phyloP scores from a whole-genome alignment of 1,139 yeast genomes.

The Zygosaccharomyces pseudobailii region DNA sequence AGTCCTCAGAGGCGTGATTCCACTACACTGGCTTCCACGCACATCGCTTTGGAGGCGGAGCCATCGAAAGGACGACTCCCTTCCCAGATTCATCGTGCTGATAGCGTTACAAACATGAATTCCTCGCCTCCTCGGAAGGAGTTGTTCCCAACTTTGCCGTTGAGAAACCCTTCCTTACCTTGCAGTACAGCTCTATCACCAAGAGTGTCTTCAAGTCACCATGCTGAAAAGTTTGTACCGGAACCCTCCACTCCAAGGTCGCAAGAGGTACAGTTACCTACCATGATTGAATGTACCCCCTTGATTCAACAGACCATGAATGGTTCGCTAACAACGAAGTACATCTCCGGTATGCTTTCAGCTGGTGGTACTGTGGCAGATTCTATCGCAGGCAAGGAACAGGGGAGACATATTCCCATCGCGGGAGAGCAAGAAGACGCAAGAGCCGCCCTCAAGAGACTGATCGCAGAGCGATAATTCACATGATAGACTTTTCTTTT shows the following conservation, averaged over 20 bases:
- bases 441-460: conserved; percentile 26
- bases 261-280: conserved; percentile 11
- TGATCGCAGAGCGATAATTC: conserved; percentile 22
- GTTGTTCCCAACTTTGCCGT: not conserved
- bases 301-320: conserved; percentile 30
- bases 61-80: not conserved
- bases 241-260: conserved; percentile 22
- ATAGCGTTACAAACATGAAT: not conserved
- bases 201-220: conserved; percentile 1
- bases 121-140: conserved; percentile 4
- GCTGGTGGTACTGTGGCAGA: conserved; percentile 1
- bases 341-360: conserved; percentile 11
- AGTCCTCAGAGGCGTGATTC: conserved; percentile 14
- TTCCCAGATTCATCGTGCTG: not conserved
- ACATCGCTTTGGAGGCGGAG: not conserved
- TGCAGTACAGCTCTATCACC: conserved; percentile 1
- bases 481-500: conserved; percentile 2
- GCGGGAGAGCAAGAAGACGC: conserved; percentile 27
- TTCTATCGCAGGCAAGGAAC: not conserved
- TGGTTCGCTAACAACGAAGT: conserved; percentile 25
- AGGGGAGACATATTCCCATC: conserved; percentile 8
- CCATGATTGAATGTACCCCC: conserved; percentile 26
- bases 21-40: conserved; percentile 3
- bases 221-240: conserved; percentile 1
- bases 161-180: conserved; percentile 1